Conservation (phyloP, 371 early-diverging fungal genomes). For the Batkoa obscura region DNA sequence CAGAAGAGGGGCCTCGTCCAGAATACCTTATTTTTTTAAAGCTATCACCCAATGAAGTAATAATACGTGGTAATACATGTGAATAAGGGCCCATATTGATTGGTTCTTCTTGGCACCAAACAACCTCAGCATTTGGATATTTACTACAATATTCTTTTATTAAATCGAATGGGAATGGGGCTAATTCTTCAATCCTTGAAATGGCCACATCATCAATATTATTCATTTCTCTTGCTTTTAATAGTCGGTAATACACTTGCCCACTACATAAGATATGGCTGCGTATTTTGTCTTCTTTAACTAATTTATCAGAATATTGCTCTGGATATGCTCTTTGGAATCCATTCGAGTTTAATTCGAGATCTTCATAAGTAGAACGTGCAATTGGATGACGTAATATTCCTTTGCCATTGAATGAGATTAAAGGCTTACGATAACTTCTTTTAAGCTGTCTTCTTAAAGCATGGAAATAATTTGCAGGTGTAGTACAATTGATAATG, state of each 20-base stretch:
- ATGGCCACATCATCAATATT: conserved; percentile 57
- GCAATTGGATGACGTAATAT: conserved; percentile 36
- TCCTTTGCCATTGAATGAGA: conserved; percentile 75
- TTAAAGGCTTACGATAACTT: conserved; percentile 76
- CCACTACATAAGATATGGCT: conserved; percentile 23
- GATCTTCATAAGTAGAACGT: conserved; percentile 3
- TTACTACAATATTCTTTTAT: conserved; percentile 37
- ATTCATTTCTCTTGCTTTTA: conserved; percentile 46
- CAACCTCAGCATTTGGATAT: conserved; percentile 48
- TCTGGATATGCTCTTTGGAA: conserved; percentile 61
- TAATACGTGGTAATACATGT: conserved; percentile 70
- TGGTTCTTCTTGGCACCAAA: conserved; percentile 92
- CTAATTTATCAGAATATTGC: conserved; percentile 63
- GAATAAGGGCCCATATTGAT: conserved; percentile 80
- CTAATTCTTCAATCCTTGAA: conserved; percentile 78
- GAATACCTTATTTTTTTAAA: conserved; percentile 36
- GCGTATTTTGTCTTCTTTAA: conserved; percentile 18
- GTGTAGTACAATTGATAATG: conserved; percentile 79
- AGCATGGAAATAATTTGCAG: conserved; percentile 91
- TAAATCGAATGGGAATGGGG: conserved; percentile 74
- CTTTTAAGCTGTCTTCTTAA: conserved; percentile 77
- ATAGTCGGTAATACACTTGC: conserved; percentile 78
- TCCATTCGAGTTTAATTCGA: conserved; percentile 20
- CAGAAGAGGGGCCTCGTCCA: conserved; percentile 47
- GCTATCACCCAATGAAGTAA: conserved; percentile 31